Conservation (phyloP, 768 basidiomycete genomes). For the Pleurotus giganteus region DNA sequence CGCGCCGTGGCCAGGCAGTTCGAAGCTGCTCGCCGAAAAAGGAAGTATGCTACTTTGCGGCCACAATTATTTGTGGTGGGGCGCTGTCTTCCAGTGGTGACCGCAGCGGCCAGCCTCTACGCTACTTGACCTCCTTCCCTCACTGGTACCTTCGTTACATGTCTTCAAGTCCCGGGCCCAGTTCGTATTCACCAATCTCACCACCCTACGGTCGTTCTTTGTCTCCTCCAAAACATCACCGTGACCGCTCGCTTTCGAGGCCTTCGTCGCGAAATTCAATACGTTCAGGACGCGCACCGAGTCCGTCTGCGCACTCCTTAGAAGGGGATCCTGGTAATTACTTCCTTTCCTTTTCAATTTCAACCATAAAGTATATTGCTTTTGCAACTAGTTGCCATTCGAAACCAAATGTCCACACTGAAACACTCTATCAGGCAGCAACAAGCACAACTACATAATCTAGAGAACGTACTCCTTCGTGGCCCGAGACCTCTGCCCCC, state of each 20-base stretch:
- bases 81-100: background rate
- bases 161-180: constrained; percentile 29
- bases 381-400: constrained; percentile 57
- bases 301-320: constrained; percentile 47
- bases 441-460: constrained; percentile 70
- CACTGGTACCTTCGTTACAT: constrained; percentile 16
- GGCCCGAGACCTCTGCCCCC: constrained; percentile 62
- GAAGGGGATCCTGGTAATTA: constrained; percentile 62
- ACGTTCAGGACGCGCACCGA: constrained; percentile 50
- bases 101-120: background rate
- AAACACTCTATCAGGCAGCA: constrained; percentile 84
- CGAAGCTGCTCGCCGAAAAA: background rate
- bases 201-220: constrained; percentile 18
- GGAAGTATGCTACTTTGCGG: background rate
- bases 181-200: constrained; percentile 13
- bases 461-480: constrained; percentile 68
- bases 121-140: background rate
- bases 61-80: constrained; percentile 5
- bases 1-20: no score
- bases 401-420: constrained; percentile 77
- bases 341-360: constrained; percentile 5
- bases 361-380: constrained; percentile 18
- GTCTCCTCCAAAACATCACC: constrained; percentile 29
- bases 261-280: constrained; percentile 43
- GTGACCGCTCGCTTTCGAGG: constrained; percentile 37